phyloP scores from a whole-genome alignment of 306 rosid species.

The Chamaecrista fasciculata region DNA sequence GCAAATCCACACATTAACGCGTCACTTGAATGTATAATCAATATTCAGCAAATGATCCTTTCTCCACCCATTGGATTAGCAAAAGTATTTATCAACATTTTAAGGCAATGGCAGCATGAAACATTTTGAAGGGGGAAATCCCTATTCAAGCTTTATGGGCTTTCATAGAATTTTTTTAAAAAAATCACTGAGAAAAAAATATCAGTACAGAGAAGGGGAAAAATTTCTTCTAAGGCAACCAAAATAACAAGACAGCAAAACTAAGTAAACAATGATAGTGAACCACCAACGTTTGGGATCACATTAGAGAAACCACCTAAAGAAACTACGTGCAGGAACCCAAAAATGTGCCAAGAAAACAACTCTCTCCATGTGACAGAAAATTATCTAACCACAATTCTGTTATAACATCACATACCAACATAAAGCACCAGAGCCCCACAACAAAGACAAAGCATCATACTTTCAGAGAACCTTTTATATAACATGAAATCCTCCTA shows the following conservation, averaged over 20 bases:
- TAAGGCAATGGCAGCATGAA: constrained; percentile 8
- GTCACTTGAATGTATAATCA: not conserved
- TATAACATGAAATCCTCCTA: not conserved
- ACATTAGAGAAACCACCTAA: not conserved
- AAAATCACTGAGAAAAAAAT: too few species aligned
- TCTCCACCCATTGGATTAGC: not conserved
- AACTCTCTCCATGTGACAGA: not conserved
- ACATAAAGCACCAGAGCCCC: not conserved
- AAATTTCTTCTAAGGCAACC: not conserved
- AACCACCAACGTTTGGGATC: not conserved
- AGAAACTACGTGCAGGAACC: not conserved
- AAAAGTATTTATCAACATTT: constrained; percentile 6
- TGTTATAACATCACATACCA: not conserved
- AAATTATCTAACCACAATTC: not conserved
- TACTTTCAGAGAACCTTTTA: not conserved
- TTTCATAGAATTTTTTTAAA: too few species aligned
- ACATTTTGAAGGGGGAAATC: not conserved
- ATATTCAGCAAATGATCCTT: not conserved
- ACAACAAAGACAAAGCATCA: not conserved
- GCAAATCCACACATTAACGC: not conserved
- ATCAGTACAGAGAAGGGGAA: not conserved
- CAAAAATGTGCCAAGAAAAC: not conserved
- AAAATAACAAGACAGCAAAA: not conserved
- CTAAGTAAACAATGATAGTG: too few species aligned
- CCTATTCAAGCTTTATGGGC: not conserved